phyloP scores from a whole-genome alignment of 176 grass and related monocot species.

The Neostapfia colusana region DNA sequence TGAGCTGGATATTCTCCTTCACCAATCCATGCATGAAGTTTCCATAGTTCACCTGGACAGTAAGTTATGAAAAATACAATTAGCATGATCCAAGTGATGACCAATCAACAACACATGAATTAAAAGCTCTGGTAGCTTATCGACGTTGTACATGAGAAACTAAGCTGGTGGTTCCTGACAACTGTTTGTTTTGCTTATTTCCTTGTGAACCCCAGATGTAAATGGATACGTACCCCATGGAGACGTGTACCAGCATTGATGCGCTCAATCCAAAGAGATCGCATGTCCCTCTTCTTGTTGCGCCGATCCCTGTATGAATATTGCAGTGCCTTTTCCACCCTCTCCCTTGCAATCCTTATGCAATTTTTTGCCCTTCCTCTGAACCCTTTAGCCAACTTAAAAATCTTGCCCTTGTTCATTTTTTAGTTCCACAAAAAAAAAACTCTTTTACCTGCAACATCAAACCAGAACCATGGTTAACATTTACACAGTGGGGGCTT shows the following conservation, averaged over 20 bases:
- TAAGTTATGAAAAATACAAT: background rate
- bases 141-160: background rate
- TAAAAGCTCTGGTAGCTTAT: background rate
- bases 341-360: constrained; percentile 80
- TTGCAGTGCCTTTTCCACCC: constrained; percentile 86
- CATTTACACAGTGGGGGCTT: no score
- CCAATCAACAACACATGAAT: background rate
- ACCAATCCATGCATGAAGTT: constrained; percentile 95
- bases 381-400: constrained; percentile 90
- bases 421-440: background rate
- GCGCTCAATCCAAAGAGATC: constrained; percentile 91
- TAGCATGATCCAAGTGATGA: background rate
- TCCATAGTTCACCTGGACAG: constrained; percentile 78
- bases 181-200: background rate
- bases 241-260: constrained; percentile 83
- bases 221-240: constrained; percentile 66
- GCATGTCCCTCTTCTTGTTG: constrained; percentile 95
- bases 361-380: constrained; percentile 91
- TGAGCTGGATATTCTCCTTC: constrained; percentile 95
- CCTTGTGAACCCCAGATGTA: background rate
- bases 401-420: constrained; percentile 94
- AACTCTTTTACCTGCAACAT: background rate
- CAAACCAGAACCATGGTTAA: background rate
- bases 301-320: constrained; percentile 88
- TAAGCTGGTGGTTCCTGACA: background rate